Conservation (phyloP, 306 rosid species). For the Inga oerstediana region DNA sequence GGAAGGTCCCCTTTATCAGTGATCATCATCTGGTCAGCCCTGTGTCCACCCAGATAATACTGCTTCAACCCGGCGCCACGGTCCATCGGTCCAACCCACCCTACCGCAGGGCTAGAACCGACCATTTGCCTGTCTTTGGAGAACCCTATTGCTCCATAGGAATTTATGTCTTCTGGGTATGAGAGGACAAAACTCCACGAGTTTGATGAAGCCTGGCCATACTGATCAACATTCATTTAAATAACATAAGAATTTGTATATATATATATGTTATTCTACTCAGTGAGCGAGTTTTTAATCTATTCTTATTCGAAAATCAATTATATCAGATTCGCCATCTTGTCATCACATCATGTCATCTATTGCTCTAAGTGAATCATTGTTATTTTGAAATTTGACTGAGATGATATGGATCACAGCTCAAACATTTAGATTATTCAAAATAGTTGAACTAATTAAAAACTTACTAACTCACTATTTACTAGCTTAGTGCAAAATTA, state of each 20-base stretch:
- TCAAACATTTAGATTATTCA: no score
- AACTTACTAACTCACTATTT: no score
- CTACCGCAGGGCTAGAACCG: conserved; percentile 25
- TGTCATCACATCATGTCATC: no score
- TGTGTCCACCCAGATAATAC: conserved; percentile 23
- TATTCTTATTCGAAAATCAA: no score
- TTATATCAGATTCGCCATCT: no score
- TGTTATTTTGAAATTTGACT: background rate
- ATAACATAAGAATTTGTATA: no score
- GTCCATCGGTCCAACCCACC: conserved; percentile 17
- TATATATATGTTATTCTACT: no score
- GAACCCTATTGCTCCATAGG: conserved; percentile 33
- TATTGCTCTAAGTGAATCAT: background rate
- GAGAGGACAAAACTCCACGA: conserved; percentile 39
- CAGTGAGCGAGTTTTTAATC: no score
- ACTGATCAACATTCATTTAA: no score
- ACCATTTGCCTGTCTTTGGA: conserved; percentile 35
- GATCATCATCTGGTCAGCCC: background rate
- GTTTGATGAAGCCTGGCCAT: conserved; percentile 26
- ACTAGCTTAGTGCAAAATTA: no score
- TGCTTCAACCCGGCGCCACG: background rate
- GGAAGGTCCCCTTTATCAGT: background rate
- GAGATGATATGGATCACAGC: no score
- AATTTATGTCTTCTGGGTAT: conserved; percentile 22
- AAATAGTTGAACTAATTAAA: no score